These are phyloP conservation scores for Ogataea glucozyma DNA, from an alignment of 805 yeast species.

Conservation along the genomic window DNA sequence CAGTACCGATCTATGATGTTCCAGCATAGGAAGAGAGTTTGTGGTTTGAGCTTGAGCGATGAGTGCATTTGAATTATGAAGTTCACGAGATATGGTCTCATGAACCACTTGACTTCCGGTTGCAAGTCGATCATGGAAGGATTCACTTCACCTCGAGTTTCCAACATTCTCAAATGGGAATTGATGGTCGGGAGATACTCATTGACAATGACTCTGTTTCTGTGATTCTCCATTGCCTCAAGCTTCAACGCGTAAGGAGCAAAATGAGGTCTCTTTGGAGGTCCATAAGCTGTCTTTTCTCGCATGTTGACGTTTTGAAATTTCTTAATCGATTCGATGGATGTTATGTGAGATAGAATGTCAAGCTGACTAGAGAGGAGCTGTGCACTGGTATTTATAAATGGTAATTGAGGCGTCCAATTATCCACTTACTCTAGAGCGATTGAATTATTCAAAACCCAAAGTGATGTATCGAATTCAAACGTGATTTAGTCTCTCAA, in stretches of 20 bases:
- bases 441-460: conserved; percentile 3
- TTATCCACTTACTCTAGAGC: background rate
- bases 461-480: conserved; percentile 4
- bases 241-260: conserved; percentile 43
- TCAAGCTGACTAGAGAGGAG: no score
- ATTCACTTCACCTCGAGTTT: conserved; percentile 41
- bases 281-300: conserved; percentile 33
- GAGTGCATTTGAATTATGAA: conserved; percentile 69
- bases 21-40: conserved; percentile 66
- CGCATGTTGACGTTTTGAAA: conserved; percentile 15
- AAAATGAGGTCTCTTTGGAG: conserved; percentile 32
- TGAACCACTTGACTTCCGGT: conserved; percentile 76
- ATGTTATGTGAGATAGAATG: no score
- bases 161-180: conserved; percentile 42
- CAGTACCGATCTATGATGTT: conserved; percentile 89
- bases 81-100: conserved; percentile 75
- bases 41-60: conserved; percentile 62
- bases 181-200: conserved; percentile 47
- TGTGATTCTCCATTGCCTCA: conserved; percentile 48
- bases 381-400: conserved; percentile 1
- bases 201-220: conserved; percentile 42
- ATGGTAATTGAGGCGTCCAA: background rate
- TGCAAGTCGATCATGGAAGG: conserved; percentile 73
- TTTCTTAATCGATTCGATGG: no score
- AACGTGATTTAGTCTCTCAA: conserved; percentile 2